Evolutionary conservation across 768 basidiomycete species (phyloP).

Genomic region (Dentipellis fragilis): DNA sequence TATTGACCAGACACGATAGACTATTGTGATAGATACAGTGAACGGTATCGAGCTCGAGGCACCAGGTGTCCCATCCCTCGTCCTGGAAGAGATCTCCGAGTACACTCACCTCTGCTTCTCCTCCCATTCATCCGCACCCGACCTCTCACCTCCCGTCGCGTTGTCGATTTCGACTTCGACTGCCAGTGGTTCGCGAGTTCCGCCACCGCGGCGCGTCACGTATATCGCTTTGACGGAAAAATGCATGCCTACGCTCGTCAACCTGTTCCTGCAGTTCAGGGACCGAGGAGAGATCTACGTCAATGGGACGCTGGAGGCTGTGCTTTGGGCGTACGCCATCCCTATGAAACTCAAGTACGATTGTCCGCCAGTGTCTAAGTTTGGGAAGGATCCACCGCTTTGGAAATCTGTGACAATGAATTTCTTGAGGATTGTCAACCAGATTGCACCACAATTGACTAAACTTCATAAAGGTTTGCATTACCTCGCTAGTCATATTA

Average conservation of each 20-base stretch:
- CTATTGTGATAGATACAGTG: constrained; percentile 63
- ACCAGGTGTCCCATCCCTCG: constrained; percentile 53
- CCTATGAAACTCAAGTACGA: constrained; percentile 94
- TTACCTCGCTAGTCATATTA: not conserved
- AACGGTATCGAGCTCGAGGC: constrained; percentile 55
- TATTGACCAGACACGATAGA: constrained; percentile 25
- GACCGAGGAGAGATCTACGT: constrained; percentile 53
- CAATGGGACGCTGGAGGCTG: constrained; percentile 75
- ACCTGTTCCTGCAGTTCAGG: constrained; percentile 66
- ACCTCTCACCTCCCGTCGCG: constrained; percentile 9
- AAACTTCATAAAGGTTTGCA: constrained; percentile 28
- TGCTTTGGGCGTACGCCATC: constrained; percentile 76
- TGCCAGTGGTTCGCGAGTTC: constrained; percentile 9
- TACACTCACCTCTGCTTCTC: constrained; percentile 81
- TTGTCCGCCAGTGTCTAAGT: constrained; percentile 82
- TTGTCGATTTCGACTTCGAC: constrained; percentile 4
- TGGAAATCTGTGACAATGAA: constrained; percentile 92
- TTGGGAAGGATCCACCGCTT: constrained; percentile 75
- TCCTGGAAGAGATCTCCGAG: constrained; percentile 79
- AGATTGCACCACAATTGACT: constrained; percentile 43
- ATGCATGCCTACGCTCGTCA: constrained; percentile 74
- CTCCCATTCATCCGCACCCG: constrained; percentile 57
- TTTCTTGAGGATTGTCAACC: constrained; percentile 67
- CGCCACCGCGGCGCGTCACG: constrained; percentile 57
- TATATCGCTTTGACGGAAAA: constrained; percentile 88